Percentiles rank a stretch among this genome's conserved stretches.
These are phyloP conservation scores for Gnomoniopsis sp. DNA, from an alignment of 2,329 filamentous ascomycete species.

Conservation along the genomic window DNA sequence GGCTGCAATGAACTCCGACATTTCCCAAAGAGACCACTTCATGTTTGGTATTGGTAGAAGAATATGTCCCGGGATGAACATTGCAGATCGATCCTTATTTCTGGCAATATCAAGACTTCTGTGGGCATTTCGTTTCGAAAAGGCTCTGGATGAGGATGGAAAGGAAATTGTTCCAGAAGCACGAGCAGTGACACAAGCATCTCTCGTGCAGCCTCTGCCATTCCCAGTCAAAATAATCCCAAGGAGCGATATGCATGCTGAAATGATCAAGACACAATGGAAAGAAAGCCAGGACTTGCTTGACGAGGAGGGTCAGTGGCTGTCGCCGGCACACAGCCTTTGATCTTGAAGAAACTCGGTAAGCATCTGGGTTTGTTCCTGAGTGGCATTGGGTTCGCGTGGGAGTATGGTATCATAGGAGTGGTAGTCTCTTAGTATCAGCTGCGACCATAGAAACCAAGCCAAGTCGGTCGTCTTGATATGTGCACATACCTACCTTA, in stretches of 20 bases:
- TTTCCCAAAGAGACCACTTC: conserved; percentile 45
- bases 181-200: neutral
- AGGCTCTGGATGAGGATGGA: neutral
- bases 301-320: neutral
- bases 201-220: neutral
- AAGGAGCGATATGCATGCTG: neutral
- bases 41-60: conserved; percentile 53
- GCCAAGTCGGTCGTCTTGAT: too few relatives aligned
- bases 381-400: too few relatives aligned
- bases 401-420: too few relatives aligned
- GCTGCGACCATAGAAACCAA: too few relatives aligned
- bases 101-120: conserved; percentile 45
- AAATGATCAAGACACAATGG: neutral
- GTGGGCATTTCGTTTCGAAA: conserved; percentile 37
- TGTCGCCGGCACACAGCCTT: neutral
- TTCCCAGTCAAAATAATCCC: neutral
- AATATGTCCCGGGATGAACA: conserved; percentile 54
- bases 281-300: neutral
- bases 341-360: too few relatives aligned
- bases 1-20: conserved; percentile 27
- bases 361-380: too few relatives aligned
- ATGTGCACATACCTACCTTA: too few relatives aligned
- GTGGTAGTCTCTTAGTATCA: too few relatives aligned
- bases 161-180: neutral
- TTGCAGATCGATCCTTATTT: conserved; percentile 47